Percentiles rank a stretch among this genome's conserved stretches.
Evolutionary conservation across 2,329 filamentous ascomycete genomes (phyloP).

Genomic region (Trichoderma asperellum): DNA sequence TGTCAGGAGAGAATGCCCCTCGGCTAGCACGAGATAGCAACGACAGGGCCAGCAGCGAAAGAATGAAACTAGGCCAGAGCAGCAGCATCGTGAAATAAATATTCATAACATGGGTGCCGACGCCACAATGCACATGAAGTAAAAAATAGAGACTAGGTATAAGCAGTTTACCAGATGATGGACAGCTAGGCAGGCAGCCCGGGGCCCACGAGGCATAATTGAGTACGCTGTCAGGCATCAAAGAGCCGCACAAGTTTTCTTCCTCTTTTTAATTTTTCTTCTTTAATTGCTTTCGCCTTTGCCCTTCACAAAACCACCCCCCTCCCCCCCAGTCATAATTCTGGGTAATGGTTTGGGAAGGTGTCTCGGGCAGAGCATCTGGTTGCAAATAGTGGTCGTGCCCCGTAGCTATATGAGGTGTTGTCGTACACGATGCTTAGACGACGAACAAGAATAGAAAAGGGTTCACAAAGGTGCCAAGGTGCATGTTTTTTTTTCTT

Average conservation of each 20-base stretch:
- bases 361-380: conserved; percentile 15
- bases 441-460: neutral
- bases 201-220: conserved; percentile 15
- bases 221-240: conserved; percentile 16
- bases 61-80: neutral
- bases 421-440: conserved; percentile 10
- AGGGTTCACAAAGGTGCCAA: neutral
- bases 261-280: neutral
- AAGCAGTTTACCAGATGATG: conserved; percentile 5
- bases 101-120: neutral
- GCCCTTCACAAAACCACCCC: neutral
- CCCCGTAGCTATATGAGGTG: conserved; percentile 12
- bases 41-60: neutral
- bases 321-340: conserved; percentile 5
- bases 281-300: neutral
- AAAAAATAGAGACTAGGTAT: neutral
- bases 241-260: neutral
- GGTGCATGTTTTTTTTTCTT: neutral
- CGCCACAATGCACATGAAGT: neutral
- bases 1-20: conserved; percentile 4
- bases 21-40: neutral
- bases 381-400: neutral
- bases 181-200: conserved; percentile 16
- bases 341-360: conserved; percentile 14
- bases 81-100: neutral